Conservation (phyloP, 768 basidiomycete species). For the Suillus tomentosus region DNA sequence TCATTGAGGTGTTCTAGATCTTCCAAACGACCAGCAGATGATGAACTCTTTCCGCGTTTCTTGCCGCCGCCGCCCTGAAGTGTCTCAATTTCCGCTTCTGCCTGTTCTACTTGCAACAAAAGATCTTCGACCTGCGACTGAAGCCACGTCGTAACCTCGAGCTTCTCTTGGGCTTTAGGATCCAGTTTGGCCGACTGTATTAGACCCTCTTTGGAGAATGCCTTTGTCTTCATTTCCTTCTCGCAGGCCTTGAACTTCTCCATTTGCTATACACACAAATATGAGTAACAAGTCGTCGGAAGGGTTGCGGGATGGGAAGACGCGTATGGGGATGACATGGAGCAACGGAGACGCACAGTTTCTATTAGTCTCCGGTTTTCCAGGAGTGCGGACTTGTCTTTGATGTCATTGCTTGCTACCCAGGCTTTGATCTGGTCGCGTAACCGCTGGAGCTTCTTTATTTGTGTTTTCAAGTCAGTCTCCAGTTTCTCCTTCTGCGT, state of each 20-base stretch:
- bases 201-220: conserved; percentile 97
- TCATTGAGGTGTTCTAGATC: conserved; percentile 91
- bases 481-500: conserved; percentile 99
- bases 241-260: conserved; percentile 99
- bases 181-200: conserved; percentile 93
- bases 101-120: conserved; percentile 87
- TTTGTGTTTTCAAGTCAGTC: conserved; percentile 94
- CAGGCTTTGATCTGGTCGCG: conserved; percentile 93
- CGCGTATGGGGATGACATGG: not conserved
- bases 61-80: conserved; percentile 72
- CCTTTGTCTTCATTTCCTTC: conserved; percentile 99
- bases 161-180: conserved; percentile 96
- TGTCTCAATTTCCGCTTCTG: conserved; percentile 93
- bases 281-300: conserved; percentile 12
- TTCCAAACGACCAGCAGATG: conserved; percentile 70
- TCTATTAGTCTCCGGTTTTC: conserved; percentile 97
- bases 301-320: conserved; percentile 18
- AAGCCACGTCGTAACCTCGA: conserved; percentile 86
- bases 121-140: conserved; percentile 89
- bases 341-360: conserved; percentile 62
- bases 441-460: conserved; percentile 89
- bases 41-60: conserved; percentile 78
- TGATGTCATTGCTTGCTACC: conserved; percentile 97
- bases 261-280: conserved; percentile 82
- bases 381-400: conserved; percentile 91